Conservation (phyloP, 352 stramenopile genomes). For the Pythium periplocum region DNA sequence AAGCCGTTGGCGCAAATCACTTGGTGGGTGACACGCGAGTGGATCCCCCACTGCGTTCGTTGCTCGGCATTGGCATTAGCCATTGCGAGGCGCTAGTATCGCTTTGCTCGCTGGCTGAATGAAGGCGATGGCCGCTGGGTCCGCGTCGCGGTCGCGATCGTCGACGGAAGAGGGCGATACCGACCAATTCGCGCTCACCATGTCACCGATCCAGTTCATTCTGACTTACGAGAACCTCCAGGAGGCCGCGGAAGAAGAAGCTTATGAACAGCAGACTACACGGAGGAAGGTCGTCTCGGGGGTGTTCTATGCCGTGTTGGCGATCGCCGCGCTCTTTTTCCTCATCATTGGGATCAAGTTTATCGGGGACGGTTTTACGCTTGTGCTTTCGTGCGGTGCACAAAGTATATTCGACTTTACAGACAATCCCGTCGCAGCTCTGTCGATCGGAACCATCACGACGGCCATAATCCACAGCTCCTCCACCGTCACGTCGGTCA, state of each 20-base stretch:
- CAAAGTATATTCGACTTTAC: constrained; percentile 69
- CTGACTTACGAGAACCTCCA: constrained; percentile 18
- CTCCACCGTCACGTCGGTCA: constrained; percentile 78
- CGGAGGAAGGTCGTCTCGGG: constrained; percentile 1
- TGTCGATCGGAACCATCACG: constrained; percentile 74
- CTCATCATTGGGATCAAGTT: constrained; percentile 81
- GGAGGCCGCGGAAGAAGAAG: constrained; percentile 15
- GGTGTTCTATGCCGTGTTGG: constrained; percentile 12
- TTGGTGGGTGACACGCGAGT: too few relatives aligned
- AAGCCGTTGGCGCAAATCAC: too few relatives aligned
- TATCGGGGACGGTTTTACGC: constrained; percentile 67
- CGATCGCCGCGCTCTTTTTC: constrained; percentile 65
- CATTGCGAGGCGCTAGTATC: too few relatives aligned
- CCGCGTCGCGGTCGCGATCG: constrained; percentile 8
- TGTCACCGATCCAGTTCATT: constrained; percentile 18
- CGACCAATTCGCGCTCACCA: neutral
- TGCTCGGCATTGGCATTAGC: too few relatives aligned
- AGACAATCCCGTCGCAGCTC: constrained; percentile 63
- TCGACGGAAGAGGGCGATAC: neutral
- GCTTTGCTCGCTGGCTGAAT: neutral
- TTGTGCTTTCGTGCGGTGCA: constrained; percentile 58
- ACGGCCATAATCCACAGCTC: constrained; percentile 72
- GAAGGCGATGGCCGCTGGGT: constrained; percentile 11
- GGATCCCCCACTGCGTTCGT: too few relatives aligned
- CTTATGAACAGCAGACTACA: constrained; percentile 12